Evolutionary conservation across 306 rosid species (phyloP), one percentile per base, ranked within the genome.

Genomic region (Prunus dulcis): DNA sequence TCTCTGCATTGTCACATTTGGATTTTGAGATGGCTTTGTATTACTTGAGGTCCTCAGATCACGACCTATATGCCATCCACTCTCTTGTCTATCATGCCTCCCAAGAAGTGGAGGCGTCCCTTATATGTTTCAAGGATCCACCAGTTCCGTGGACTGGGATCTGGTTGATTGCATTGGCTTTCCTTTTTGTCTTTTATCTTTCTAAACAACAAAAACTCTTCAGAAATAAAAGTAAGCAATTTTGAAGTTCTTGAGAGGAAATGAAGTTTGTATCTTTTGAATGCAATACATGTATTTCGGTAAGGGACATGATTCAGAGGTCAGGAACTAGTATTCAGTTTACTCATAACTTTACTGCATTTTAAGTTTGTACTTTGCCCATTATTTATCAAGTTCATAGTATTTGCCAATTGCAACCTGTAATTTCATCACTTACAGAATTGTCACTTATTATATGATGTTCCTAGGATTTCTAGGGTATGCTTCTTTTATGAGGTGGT

Each of bases 141-240:
- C 89, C 97, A 2, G 85, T 95, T 80, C 99, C 97, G 0, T 92
- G 99, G 99, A 76, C 64, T 64, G 77, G 85, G 2, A 82, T 89
- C 46, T 88, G 87, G 12, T 43, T 88, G 5, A 83, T 91, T 62
- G 87, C 81, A 0, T 60, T 15, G 6, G 79, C 86, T 82, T 78
- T 90, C 80, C 73, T 88, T 82, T 84, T 87, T 68, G 74, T 87
- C 77, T 86, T 85, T 79, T 96, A 91, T 85, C 85, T 89, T 81
- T 84, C 87, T 4, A 91, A 80, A 86, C 80, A 85, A 76, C 85
- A 87, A 77, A 86, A 85, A 74, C 80, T 89, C 75, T 96, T 96
- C 84, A 89, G 88, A 80, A 96, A 85, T 82, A 96, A 96, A 85
- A 83, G 97, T 73, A 96, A 93, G 91, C 98, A 90, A 80, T 96